A percentile compares a stretch with the other conserved stretches of the same genome.
Evolutionary conservation across 306 rosid species (phyloP).

Genomic region (Cucurbita ficifolia): DNA sequence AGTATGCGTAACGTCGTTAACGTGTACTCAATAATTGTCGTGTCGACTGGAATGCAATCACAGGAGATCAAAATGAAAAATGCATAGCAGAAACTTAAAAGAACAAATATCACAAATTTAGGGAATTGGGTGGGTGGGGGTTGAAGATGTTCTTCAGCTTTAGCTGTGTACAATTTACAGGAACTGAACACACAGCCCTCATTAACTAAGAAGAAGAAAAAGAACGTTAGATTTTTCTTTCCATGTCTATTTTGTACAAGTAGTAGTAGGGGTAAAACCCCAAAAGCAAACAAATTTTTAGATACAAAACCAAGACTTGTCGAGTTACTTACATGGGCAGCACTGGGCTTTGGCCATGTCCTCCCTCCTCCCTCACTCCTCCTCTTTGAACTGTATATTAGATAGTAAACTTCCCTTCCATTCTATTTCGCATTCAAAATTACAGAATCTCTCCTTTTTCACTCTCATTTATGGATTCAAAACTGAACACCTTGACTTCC

Average conservation of each 20-base stretch:
- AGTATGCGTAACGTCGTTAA: no score
- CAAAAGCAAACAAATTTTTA: constrained; percentile 8
- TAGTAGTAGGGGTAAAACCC: constrained; percentile 2
- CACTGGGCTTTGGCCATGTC: constrained; percentile 16
- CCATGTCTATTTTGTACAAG: constrained; percentile 34
- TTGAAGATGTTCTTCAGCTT: not conserved
- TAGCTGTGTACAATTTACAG: constrained; percentile 7
- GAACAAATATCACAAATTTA: not conserved
- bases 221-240: constrained; percentile 6
- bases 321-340: constrained; percentile 5
- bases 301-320: constrained; percentile 19
- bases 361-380: constrained; percentile 12
- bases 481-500: constrained; percentile 30
- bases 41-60: not conserved
- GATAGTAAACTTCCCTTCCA: not conserved
- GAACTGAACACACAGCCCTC: constrained; percentile 15
- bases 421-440: not conserved
- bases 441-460: not conserved
- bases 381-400: constrained; percentile 12
- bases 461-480: not conserved
- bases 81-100: not conserved
- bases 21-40: not conserved
- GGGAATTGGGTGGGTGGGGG: not conserved
- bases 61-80: not conserved
- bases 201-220: not conserved